phyloP scores from a whole-genome alignment of 2,329 filamentous ascomycete species.

The Fusarium zealandicum region DNA sequence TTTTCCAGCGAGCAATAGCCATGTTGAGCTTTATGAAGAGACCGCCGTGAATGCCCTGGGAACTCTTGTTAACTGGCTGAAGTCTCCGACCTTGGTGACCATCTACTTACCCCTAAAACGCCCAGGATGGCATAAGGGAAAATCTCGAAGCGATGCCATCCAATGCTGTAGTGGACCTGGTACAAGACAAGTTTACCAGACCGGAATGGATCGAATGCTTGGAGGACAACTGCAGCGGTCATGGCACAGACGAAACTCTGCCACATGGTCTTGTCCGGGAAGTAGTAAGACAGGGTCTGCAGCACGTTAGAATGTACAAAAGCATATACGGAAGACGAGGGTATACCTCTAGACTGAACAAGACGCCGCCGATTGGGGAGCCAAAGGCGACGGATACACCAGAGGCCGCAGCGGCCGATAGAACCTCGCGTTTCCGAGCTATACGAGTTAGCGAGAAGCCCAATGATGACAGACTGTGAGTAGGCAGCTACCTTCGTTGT shows the following conservation, averaged over 20 bases:
- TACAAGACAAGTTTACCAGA: conserved; percentile 96
- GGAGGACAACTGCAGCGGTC: conserved; percentile 94
- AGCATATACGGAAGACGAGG: not conserved
- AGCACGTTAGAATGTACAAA: conserved; percentile 1
- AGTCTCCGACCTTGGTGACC: not conserved
- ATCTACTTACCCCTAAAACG: conserved; percentile 70
- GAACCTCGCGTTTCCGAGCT: conserved; percentile 91
- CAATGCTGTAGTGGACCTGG: conserved; percentile 89
- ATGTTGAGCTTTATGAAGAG: conserved; percentile 96
- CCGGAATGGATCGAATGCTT: conserved; percentile 92
- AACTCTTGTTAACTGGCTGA: conserved; percentile 15
- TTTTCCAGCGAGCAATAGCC: conserved; percentile 82
- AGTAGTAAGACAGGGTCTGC: conserved; percentile 87
- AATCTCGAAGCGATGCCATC: conserved; percentile 95
- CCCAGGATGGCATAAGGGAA: conserved; percentile 87
- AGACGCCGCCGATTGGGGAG: conserved; percentile 89
- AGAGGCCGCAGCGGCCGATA: conserved; percentile 90
- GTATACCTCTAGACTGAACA: conserved; percentile 87
- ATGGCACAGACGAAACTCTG: conserved; percentile 99
- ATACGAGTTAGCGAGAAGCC: not conserved
- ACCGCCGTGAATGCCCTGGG: conserved; percentile 85
- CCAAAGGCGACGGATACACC: conserved; percentile 95
- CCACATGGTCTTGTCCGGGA: conserved; percentile 99
- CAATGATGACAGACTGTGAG: not conserved
- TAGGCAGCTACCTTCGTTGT: conserved; percentile 76